A percentile compares a stretch with the other conserved stretches of the same genome.
These are phyloP conservation scores for Volvariella volvacea DNA, from an alignment of 1,284 basidiomycete genomes.

Conservation along the genomic window DNA sequence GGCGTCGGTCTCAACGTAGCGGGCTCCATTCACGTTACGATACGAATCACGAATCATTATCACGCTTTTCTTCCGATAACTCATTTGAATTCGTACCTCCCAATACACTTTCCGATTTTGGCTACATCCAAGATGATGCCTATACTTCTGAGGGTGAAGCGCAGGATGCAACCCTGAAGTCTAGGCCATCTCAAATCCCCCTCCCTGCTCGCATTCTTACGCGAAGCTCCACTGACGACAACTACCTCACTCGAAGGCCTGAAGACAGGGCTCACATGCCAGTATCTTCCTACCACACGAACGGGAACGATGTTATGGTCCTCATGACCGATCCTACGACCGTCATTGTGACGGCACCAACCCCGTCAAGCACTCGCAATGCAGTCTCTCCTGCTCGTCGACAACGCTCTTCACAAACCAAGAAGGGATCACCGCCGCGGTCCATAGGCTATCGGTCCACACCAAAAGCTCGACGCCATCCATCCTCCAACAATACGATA, in stretches of 20 bases:
- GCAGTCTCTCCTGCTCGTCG: conserved; percentile 19
- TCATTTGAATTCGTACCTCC: conserved; percentile 19
- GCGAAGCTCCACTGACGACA: background rate
- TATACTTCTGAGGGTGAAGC: conserved; percentile 6
- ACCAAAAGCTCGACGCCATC: background rate
- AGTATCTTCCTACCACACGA: no score
- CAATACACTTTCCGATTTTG: conserved; percentile 9
- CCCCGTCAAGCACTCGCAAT: conserved; percentile 27
- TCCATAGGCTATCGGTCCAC: no score
- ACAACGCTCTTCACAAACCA: conserved; percentile 14
- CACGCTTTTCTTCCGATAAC: conserved; percentile 24
- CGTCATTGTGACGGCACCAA: conserved; percentile 43
- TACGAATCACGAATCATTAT: conserved; percentile 12
- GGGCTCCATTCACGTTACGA: conserved; percentile 23
- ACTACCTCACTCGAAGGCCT: background rate
- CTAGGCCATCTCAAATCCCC: background rate
- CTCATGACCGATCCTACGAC: conserved; percentile 38
- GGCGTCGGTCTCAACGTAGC: conserved; percentile 24
- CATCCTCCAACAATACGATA: background rate
- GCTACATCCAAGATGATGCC: conserved; percentile 8
- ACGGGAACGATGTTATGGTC: conserved; percentile 23
- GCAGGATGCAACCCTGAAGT: background rate
- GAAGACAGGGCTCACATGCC: background rate
- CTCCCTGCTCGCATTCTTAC: background rate
- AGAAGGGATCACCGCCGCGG: conserved; percentile 3